These are phyloP conservation scores for Saccharomyces hybrid DNA, from an alignment of 1,139 yeast genomes.

Conservation along the genomic window DNA sequence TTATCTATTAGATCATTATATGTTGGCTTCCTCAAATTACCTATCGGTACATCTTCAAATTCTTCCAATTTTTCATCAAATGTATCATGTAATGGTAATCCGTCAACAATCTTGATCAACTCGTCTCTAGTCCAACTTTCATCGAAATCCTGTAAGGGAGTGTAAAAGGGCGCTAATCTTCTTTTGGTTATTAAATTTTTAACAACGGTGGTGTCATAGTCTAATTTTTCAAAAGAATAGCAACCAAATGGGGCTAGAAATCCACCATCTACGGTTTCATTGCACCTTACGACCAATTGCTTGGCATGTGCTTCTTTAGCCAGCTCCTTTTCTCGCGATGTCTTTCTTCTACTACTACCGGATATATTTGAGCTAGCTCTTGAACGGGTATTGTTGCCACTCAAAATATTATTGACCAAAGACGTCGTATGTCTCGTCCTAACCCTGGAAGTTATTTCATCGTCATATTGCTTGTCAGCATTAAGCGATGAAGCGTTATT, in stretches of 20 bases:
- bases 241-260: slow-evolving; percentile 83
- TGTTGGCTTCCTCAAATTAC: slow-evolving; percentile 34
- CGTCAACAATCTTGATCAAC: slow-evolving; percentile 47
- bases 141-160: slow-evolving; percentile 79
- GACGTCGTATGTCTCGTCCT: slow-evolving; percentile 24
- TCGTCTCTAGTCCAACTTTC: slow-evolving; percentile 70
- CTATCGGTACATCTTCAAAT: slow-evolving; percentile 43
- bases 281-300: slow-evolving; percentile 48
- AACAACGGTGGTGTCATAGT: slow-evolving; percentile 68
- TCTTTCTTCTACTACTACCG: slow-evolving; percentile 26
- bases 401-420: slow-evolving; percentile 20
- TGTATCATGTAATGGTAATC: slow-evolving; percentile 50
- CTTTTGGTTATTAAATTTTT: slow-evolving; percentile 58
- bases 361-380: slow-evolving; percentile 13
- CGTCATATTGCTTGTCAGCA: slow-evolving; percentile 7
- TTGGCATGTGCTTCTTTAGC: slow-evolving; percentile 46
- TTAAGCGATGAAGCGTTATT: slow-evolving; percentile 6
- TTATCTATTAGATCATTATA: slow-evolving; percentile 41
- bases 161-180: slow-evolving; percentile 78
- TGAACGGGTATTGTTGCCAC: slow-evolving; percentile 11
- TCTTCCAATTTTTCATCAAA: slow-evolving; percentile 43
- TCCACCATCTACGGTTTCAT: slow-evolving; percentile 71
- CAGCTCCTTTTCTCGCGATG: slow-evolving; percentile 45
- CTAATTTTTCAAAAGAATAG: slow-evolving; percentile 63
- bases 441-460: slow-evolving; percentile 3